These are phyloP conservation scores for Platanus orientalis DNA, from an alignment of 164 flowering plant genomes.

Conservation along the genomic window DNA sequence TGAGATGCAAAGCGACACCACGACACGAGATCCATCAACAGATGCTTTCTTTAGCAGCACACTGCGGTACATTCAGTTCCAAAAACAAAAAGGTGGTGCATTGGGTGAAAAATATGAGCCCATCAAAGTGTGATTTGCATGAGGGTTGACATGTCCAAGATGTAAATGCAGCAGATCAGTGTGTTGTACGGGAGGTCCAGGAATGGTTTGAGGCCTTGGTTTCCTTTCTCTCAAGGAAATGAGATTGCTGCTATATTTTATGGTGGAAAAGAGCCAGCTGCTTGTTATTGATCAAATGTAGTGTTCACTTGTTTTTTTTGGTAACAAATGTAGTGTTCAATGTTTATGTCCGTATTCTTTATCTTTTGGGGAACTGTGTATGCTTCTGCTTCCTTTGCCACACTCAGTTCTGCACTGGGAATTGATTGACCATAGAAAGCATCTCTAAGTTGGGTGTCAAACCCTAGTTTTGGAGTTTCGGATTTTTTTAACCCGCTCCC, in stretches of 20 bases:
- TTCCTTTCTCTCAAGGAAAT: background rate
- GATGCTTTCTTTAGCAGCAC: conserved; percentile 89
- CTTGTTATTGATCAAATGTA: background rate
- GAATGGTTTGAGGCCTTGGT: background rate
- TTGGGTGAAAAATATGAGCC: conserved; percentile 79
- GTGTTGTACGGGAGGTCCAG: background rate
- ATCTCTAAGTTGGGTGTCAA: too few relatives aligned
- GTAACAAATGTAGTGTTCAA: too few relatives aligned
- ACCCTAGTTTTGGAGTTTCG: too few relatives aligned
- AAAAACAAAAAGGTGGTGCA: conserved; percentile 91
- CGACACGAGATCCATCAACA: conserved; percentile 54
- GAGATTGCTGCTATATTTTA: background rate
- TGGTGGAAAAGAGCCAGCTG: background rate
- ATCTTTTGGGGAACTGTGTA: background rate
- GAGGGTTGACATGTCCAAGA: background rate
- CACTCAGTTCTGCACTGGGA: too few relatives aligned
- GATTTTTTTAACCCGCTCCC: too few relatives aligned
- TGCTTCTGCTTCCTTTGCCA: background rate
- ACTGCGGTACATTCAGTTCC: conserved; percentile 75
- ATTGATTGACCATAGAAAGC: background rate
- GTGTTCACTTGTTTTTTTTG: background rate
- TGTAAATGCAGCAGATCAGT: background rate
- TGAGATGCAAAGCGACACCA: conserved; percentile 77
- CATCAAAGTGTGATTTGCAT: conserved; percentile 49
- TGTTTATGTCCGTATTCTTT: background rate